These are phyloP conservation scores for Yamadazyma takamatsuzukensis DNA, from an alignment of 805 yeast genomes.

Conservation along the genomic window DNA sequence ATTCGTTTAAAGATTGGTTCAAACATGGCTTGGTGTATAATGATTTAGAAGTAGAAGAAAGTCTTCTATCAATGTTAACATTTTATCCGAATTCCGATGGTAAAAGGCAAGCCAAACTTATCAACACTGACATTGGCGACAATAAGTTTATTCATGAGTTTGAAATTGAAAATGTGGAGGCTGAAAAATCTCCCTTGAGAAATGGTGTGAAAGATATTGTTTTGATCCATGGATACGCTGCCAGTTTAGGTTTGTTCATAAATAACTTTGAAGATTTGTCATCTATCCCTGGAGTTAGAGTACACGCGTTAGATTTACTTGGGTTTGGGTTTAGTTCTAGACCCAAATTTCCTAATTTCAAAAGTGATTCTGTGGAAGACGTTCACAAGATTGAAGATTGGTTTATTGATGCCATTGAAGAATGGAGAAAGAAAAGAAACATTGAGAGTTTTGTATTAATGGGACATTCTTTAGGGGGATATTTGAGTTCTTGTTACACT, in stretches of 20 bases:
- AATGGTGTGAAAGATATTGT: constrained; percentile 49
- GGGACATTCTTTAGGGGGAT: constrained; percentile 47
- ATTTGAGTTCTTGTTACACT: constrained; percentile 40
- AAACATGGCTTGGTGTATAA: constrained; percentile 20
- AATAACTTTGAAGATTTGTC: constrained; percentile 56
- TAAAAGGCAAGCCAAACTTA: constrained; percentile 41
- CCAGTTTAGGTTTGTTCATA: constrained; percentile 79
- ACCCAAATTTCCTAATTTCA: constrained; percentile 40
- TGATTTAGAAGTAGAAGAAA: constrained; percentile 29
- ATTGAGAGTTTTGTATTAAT: constrained; percentile 32
- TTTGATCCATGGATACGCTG: constrained; percentile 89
- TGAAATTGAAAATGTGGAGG: constrained; percentile 47
- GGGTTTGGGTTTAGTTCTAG: constrained; percentile 71
- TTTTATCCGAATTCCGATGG: constrained; percentile 55
- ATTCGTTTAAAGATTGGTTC: constrained; percentile 26
- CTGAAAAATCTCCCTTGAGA: constrained; percentile 4
- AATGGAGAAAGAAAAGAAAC: constrained; percentile 37
- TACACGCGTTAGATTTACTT: constrained; percentile 68
- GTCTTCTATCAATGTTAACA: constrained; percentile 54
- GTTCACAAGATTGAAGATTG: constrained; percentile 37
- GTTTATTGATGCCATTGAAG: constrained; percentile 42
- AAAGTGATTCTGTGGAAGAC: constrained; percentile 28
- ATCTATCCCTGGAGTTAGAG: constrained; percentile 48
- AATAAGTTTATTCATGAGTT: constrained; percentile 75
- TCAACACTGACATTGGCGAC: constrained; percentile 54